Evolutionary conservation across 306 rosid genomes (phyloP), one percentile per base, ranked within the genome.

Genomic region (Ammopiptanthus mongolicus): DNA sequence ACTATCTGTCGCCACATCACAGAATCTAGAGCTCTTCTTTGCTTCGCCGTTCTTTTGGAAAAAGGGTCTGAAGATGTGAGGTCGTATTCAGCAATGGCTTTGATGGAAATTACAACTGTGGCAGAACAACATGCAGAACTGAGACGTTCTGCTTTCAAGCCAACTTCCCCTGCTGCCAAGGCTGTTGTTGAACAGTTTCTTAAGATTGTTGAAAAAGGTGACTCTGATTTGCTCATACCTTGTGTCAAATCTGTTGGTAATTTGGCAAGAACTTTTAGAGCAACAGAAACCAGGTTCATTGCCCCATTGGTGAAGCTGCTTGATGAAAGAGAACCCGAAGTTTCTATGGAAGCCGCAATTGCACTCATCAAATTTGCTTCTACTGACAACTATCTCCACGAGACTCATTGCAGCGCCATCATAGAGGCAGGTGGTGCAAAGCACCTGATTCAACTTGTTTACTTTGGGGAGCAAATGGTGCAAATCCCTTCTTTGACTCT

Each of bases 351-450:
- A 84, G 96, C 91, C 0, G 76, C 86, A 18, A 36, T 80, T 50
- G 85, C 97, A 0, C 88, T 92, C 0, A 82, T 47, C 69, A 92
- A 89, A 47, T 92, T 92, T 52, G 96, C 97, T 0, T 83, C 91
- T 52, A 15, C 91, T 0, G 91, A 89, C 0, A 92, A 92, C 63
- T 92, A 83, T 14, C 90, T 92, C 6, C 93, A 92, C 8, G 85
- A 85, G 50, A 86, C 77, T 52, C 96, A 92, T 19, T 88, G 97
- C 80, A 92, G 84, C 73, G 93, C 96, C n/a, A 86, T 92, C 18
- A 89, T 89, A 37, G 84, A 80, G 2, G 88, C 87, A 2, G 93
- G 87, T 10, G 97, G 97, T 3, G 84, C 91, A 1, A 88, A 89
- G 87, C 89, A 88, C 22, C 61, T 92, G 7, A 84, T 92, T 56